A percentile compares a stretch with the other conserved stretches of the same genome.
Evolutionary conservation across 1,284 basidiomycete species (phyloP).

Genomic region (Phellopilus nigrolimitatus): DNA sequence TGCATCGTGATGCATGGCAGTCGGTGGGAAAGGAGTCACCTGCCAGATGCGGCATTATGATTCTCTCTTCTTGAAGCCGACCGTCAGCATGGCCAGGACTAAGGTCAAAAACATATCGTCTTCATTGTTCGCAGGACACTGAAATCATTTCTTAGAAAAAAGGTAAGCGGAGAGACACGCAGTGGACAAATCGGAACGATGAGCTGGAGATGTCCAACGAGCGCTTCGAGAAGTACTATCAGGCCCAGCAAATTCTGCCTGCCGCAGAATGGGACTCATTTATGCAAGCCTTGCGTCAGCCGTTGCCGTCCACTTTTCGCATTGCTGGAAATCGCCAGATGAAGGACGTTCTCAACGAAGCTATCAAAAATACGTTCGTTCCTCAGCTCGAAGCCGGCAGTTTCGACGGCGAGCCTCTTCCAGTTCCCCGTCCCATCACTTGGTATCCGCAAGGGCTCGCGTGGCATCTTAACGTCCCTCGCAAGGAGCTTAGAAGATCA

Average conservation of each 20-base stretch:
- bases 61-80: neutral
- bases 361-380: slow-evolving; percentile 73
- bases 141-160: slow-evolving; percentile 3
- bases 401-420: slow-evolving; percentile 73
- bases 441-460: slow-evolving; percentile 96
- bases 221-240: slow-evolving; percentile 75
- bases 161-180: slow-evolving; percentile 5
- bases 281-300: slow-evolving; percentile 61
- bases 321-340: slow-evolving; percentile 86
- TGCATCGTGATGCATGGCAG: slow-evolving; percentile 8
- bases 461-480: slow-evolving; percentile 94
- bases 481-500: slow-evolving; percentile 84
- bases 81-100: neutral
- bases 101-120: slow-evolving; percentile 1
- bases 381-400: slow-evolving; percentile 71
- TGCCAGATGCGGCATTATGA: neutral
- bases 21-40: neutral
- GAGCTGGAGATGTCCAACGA: slow-evolving; percentile 67
- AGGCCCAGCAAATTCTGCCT: slow-evolving; percentile 63
- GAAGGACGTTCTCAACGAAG: slow-evolving; percentile 67
- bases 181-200: slow-evolving; percentile 32
- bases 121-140: neutral
- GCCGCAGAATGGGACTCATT: slow-evolving; percentile 80
- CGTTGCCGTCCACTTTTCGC: slow-evolving; percentile 92
- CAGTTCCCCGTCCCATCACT: slow-evolving; percentile 79